A percentile compares a stretch with the other conserved stretches of the same genome.
These are phyloP conservation scores for Orobanche coerulescens DNA, from an alignment of 257 asterid species.

Conservation along the genomic window DNA sequence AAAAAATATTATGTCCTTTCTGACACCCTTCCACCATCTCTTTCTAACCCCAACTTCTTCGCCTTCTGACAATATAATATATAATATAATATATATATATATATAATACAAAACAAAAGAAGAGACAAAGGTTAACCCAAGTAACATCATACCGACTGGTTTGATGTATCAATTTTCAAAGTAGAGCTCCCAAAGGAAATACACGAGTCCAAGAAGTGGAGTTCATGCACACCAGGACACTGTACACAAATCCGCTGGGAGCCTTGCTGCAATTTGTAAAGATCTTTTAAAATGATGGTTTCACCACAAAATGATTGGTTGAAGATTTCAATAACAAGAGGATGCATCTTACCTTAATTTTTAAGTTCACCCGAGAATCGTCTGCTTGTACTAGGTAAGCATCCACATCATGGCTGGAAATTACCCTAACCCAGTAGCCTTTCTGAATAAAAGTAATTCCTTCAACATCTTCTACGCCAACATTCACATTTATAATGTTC, in stretches of 20 bases:
- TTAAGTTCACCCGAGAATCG: slow-evolving; percentile 46
- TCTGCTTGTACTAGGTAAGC: slow-evolving; percentile 59
- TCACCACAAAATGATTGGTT: slow-evolving; percentile 18
- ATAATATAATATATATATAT: slow-evolving; percentile 2
- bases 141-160: slow-evolving; percentile 46
- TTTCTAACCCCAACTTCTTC: not conserved
- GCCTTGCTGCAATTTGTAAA: slow-evolving; percentile 69
- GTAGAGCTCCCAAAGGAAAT: slow-evolving; percentile 74
- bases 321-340: slow-evolving; percentile 9
- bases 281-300: slow-evolving; percentile 17
- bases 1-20: not conserved
- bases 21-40: slow-evolving; percentile 15
- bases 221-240: slow-evolving; percentile 88
- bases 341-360: slow-evolving; percentile 54
- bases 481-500: slow-evolving; percentile 47
- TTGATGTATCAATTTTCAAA: slow-evolving; percentile 56
- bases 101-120: slow-evolving; percentile 3
- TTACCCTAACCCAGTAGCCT: slow-evolving; percentile 71
- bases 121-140: slow-evolving; percentile 8
- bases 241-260: slow-evolving; percentile 64
- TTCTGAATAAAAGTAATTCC: slow-evolving; percentile 73
- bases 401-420: slow-evolving; percentile 84
- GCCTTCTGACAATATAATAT: not conserved
- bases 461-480: slow-evolving; percentile 71
- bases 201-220: slow-evolving; percentile 74